Conservation (phyloP, 805 yeast genomes). For the Zygosaccharomyces rouxii region DNA sequence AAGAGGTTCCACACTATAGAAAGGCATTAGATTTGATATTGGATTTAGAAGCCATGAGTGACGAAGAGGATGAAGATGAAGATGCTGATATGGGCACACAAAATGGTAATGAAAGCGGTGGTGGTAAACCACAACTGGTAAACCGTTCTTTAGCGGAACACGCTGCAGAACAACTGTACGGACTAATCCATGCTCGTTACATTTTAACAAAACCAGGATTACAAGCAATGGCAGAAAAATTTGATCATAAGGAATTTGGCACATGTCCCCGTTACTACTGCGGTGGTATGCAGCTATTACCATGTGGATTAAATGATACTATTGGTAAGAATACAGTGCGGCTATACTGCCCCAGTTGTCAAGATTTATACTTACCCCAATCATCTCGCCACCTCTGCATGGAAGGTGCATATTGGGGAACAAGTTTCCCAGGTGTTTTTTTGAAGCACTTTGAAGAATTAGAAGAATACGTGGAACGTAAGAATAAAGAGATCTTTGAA, state of each 20-base stretch:
- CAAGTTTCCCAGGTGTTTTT: conserved; percentile 90
- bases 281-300: conserved; percentile 83
- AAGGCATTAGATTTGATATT: conserved; percentile 88
- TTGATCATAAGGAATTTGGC: conserved; percentile 85
- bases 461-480: conserved; percentile 64
- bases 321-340: conserved; percentile 91
- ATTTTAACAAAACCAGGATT: conserved; percentile 86
- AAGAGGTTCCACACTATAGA: conserved; percentile 83
- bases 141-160: conserved; percentile 67
- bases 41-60: conserved; percentile 63
- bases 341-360: conserved; percentile 90
- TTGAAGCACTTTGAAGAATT: conserved; percentile 89
- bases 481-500: conserved; percentile 52
- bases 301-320: conserved; percentile 85
- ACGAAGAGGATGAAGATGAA: conserved; percentile 31
- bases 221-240: conserved; percentile 89
- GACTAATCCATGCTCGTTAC: conserved; percentile 89
- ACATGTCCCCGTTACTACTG: conserved; percentile 86
- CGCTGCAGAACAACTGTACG: conserved; percentile 88
- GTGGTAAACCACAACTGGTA: conserved; percentile 40
- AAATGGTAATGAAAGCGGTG: conserved; percentile 17
- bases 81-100: conserved; percentile 17
- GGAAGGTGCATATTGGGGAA: conserved; percentile 97
- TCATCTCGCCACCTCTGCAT: conserved; percentile 81
- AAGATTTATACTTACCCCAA: conserved; percentile 83